Conservation (phyloP, 2,329 filamentous ascomycete species). For the Paracoccidioides lutzii region DNA sequence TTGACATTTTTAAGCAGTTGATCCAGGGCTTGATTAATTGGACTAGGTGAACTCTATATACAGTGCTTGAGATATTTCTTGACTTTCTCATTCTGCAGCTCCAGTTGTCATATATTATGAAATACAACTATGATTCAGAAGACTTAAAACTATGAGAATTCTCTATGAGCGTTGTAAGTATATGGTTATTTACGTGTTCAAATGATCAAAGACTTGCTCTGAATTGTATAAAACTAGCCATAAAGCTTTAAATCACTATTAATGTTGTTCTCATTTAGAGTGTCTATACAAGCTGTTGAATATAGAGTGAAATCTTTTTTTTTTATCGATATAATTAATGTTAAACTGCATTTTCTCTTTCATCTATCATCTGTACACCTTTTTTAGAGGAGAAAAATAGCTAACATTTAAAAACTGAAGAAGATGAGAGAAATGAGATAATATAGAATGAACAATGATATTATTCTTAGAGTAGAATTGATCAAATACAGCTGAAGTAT, state of each 20-base stretch:
- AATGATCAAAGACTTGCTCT: background rate
- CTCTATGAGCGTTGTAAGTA: background rate
- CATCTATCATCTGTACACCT: background rate
- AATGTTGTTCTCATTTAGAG: background rate
- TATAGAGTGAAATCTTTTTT: background rate
- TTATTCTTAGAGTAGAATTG: too few relatives aligned
- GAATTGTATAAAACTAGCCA: background rate
- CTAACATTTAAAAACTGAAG: background rate
- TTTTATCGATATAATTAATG: background rate
- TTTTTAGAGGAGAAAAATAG: background rate
- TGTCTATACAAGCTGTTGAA: background rate
- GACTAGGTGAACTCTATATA: background rate
- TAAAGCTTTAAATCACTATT: background rate
- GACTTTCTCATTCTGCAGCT: too few relatives aligned
- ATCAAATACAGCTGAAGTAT: too few relatives aligned
- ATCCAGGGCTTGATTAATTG: slow-evolving; percentile 3
- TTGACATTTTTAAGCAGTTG: slow-evolving; percentile 1
- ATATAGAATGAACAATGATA: too few relatives aligned
- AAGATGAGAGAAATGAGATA: too few relatives aligned
- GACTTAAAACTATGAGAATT: too few relatives aligned
- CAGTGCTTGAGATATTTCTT: too few relatives aligned
- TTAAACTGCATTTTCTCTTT: background rate
- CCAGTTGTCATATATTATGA: too few relatives aligned
- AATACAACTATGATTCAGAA: too few relatives aligned
- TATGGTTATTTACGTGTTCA: too few relatives aligned